A percentile compares a stretch with the other conserved stretches of the same genome.
Evolutionary conservation across 805 yeast species (phyloP).

Genomic region (Yarrowia sp.): DNA sequence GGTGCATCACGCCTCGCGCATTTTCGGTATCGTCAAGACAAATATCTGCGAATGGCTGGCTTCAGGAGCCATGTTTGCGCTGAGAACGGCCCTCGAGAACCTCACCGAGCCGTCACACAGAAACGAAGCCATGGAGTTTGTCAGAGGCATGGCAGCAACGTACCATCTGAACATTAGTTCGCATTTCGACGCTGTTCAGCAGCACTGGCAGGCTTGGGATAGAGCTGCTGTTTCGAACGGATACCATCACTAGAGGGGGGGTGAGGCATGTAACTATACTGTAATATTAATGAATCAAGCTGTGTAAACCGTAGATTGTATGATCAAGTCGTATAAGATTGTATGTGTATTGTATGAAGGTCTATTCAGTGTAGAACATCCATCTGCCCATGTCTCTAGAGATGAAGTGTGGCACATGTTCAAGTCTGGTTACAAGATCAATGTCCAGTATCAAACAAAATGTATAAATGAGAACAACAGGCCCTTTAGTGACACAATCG

Average conservation of each 20-base stretch:
- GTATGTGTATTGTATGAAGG: too few species aligned
- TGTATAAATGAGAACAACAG: too few species aligned
- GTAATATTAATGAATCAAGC: background rate
- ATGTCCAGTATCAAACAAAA: too few species aligned
- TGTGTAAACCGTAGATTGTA: too few species aligned
- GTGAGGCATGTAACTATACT: background rate
- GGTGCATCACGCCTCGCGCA: constrained; percentile 16
- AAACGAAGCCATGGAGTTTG: constrained; percentile 8
- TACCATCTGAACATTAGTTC: constrained; percentile 26
- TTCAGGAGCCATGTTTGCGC: constrained; percentile 23
- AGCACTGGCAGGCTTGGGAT: constrained; percentile 9
- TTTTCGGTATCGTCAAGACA: constrained; percentile 15
- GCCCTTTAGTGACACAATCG: too few species aligned
- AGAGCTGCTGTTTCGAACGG: background rate
- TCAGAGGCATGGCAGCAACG: background rate
- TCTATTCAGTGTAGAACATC: too few species aligned
- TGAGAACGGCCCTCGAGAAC: constrained; percentile 5
- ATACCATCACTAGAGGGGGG: background rate
- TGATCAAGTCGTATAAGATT: too few species aligned
- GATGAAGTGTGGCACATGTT: too few species aligned
- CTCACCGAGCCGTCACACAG: constrained; percentile 3
- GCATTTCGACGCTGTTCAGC: constrained; percentile 2
- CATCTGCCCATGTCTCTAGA: background rate
- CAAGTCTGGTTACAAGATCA: too few species aligned
- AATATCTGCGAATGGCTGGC: constrained; percentile 30